These are phyloP conservation scores for Neoboletus subvelutipes DNA, from an alignment of 768 basidiomycete species.

Conservation along the genomic window DNA sequence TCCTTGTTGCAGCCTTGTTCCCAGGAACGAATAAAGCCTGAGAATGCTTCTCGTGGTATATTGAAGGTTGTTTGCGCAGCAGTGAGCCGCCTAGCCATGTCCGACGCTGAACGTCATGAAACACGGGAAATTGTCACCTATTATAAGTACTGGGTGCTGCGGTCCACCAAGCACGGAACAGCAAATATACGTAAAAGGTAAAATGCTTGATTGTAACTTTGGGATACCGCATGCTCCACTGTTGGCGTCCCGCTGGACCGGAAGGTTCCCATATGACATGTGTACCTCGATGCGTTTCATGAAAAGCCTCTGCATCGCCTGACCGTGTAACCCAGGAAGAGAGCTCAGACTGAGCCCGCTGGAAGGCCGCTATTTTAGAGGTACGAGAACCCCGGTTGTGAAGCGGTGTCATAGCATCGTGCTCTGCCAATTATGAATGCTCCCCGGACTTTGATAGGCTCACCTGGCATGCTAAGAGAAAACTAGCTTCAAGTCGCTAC, in stretches of 20 bases:
- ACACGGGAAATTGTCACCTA: slow-evolving; percentile 19
- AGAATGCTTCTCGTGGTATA: not conserved
- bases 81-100: not conserved
- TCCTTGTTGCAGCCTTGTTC: not conserved
- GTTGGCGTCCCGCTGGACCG: not conserved
- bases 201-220: not conserved
- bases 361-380: too few relatives aligned
- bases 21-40: not conserved
- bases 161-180: not conserved
- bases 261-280: not conserved
- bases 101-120: too few relatives aligned
- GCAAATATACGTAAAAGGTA: not conserved
- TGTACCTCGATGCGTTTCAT: not conserved
- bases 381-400: not conserved
- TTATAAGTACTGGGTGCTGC: not conserved
- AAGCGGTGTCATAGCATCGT: not conserved
- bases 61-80: not conserved
- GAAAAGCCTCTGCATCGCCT: not conserved
- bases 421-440: not conserved
- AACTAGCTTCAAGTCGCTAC: not conserved
- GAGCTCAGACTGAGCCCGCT: too few relatives aligned
- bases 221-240: not conserved
- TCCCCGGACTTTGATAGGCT: not conserved
- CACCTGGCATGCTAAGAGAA: not conserved
- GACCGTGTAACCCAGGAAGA: not conserved